A percentile compares a stretch with the other conserved stretches of the same genome.
These are phyloP conservation scores for Aspergillus sp. DNA, from an alignment of 2,329 filamentous ascomycete species.

Conservation along the genomic window DNA sequence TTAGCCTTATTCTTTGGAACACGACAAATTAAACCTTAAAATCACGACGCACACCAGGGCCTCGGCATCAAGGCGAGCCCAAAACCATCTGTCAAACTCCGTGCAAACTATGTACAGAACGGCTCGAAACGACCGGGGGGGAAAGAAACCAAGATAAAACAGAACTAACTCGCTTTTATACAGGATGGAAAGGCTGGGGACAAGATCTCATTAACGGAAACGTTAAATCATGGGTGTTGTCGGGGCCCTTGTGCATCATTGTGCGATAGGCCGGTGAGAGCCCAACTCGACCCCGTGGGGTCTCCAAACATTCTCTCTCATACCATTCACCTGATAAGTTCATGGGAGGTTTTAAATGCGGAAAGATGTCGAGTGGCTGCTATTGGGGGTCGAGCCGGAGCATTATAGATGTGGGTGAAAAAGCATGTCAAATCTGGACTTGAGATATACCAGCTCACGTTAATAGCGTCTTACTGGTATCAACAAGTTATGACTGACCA, in stretches of 20 bases:
- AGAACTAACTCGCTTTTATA: slow-evolving; percentile 1
- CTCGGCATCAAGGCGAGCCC: background rate
- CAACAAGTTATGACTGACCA: background rate
- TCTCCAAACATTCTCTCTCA: background rate
- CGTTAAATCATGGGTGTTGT: background rate
- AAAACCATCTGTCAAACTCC: background rate
- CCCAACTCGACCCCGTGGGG: background rate
- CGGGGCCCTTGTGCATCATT: background rate
- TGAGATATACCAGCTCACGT: background rate
- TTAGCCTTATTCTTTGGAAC: background rate
- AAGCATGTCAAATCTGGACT: background rate
- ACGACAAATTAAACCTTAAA: background rate
- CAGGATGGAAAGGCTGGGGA: background rate
- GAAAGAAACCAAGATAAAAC: background rate
- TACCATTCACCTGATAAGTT: background rate
- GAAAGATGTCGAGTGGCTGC: slow-evolving; percentile 1
- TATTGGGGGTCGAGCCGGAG: background rate
- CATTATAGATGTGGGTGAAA: background rate
- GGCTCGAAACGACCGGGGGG: background rate
- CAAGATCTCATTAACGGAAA: background rate
- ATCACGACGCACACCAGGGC: background rate
- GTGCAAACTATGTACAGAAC: background rate
- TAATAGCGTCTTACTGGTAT: background rate
- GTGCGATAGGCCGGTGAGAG: slow-evolving; percentile 6
- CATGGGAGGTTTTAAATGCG: background rate